Base-by-base conservation (phyloP, 2,329 filamentous ascomycete genomes). In the Ramularia collo-cygni region DNA sequence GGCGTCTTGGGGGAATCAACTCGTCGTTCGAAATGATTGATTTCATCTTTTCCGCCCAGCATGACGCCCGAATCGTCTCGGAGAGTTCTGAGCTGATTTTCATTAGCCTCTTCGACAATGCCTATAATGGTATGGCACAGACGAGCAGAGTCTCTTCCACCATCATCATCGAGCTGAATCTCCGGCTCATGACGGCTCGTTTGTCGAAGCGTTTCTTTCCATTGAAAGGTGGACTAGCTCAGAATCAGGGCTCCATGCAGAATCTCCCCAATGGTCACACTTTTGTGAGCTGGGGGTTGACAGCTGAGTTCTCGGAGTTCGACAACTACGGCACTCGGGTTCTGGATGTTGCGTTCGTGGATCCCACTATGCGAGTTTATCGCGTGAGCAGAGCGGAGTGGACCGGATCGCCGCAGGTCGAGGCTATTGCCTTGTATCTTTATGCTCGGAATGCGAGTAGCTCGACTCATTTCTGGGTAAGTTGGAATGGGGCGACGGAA, bases 401-500 rank as follows among this genome's bases (percentile, higher is more conserved):
- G 18, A 14, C 35, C 9, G 38, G 38, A 7, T 17, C n/a, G 7
- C 38, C 38, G 13, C 14, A 26, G 9, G n/a, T n/a, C 5, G 26
- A 31, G 4, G 31, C 38, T 1, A n/a, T n/a, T n/a, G 31, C 28
- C 15, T 3, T 40, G 15, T 29, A 28, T 26, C 4, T 31, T 14
- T 31, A 31, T 31, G 29, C 29, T 14, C 9, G 29, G 13, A 31
- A 16, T 8, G 14, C 12, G 29, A 16, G 17, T 8, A 16, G 17
- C 8, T 4, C 15, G 14, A n/a, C n/a, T n/a, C n/a, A n/a, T n/a
- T n/a, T n/a, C n/a, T 60, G 72, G 52, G 70, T 75, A 2, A 74
- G 68, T 12, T 70, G 67, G 67, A 69, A 69, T 42, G 67, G 67
- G 3, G 66, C 65, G 0, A 70, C 67, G 0, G 65, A 68, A 28